Conservation (phyloP, 2,329 filamentous ascomycete species). For the Pestalotiopsis sp. region DNA sequence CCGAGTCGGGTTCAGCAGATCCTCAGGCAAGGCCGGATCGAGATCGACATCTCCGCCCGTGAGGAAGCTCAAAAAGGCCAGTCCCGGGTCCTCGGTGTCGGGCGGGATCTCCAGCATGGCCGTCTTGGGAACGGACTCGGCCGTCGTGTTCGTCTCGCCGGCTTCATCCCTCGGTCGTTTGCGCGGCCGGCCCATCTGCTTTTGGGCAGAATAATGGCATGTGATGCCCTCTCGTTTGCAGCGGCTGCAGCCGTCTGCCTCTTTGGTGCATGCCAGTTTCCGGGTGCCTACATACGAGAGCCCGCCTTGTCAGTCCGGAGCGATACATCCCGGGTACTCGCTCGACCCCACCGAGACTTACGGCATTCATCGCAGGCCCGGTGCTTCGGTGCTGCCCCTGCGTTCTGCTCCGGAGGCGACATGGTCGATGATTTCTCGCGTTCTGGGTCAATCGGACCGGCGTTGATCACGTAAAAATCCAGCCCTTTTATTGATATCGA, state of each 20-base stretch:
- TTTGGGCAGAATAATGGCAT: constrained; percentile 67
- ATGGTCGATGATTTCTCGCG: not conserved
- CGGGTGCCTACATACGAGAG: constrained; percentile 50
- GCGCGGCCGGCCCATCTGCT: constrained; percentile 67
- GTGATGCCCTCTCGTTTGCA: constrained; percentile 58
- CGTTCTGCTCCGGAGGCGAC: constrained; percentile 12
- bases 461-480: not conserved
- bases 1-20: constrained; percentile 1
- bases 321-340: not conserved
- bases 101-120: constrained; percentile 28
- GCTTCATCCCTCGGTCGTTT: constrained; percentile 49
- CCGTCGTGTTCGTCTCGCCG: constrained; percentile 4
- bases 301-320: constrained; percentile 2
- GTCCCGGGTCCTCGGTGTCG: constrained; percentile 27
- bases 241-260: constrained; percentile 59
- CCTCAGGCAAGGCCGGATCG: constrained; percentile 9
- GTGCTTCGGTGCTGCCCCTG: constrained; percentile 45
- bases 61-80: constrained; percentile 30
- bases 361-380: constrained; percentile 70
- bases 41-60: constrained; percentile 21
- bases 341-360: constrained; percentile 36
- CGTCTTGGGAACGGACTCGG: constrained; percentile 23
- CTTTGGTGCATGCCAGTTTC: constrained; percentile 68
- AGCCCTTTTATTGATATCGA: not conserved
- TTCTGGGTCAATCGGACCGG: not conserved